Evolutionary conservation across 1,284 basidiomycete species (phyloP), one percentile per base, ranked within the genome.

Genomic region (Xerocomus cyaneibrunnescens): DNA sequence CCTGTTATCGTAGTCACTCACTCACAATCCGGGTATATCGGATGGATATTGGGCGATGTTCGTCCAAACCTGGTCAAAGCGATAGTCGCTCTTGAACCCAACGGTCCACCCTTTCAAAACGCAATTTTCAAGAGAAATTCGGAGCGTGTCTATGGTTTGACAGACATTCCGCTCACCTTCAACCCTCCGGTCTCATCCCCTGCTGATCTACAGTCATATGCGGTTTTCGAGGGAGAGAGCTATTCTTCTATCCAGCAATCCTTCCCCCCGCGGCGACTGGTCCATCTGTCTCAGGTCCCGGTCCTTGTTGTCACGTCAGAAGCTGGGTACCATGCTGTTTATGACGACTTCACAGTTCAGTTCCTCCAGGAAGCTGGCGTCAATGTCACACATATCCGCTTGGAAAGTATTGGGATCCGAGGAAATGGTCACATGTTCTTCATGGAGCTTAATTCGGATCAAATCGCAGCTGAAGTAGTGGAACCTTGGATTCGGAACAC

Each of bases 341-440:
- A 79, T 58, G 78, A 80, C 48, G 61, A 62, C 7, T 76, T 73
- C 52, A 76, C 70, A 3, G 75, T 72, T 5, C 63, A 70, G 17
- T 80, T 71, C 60, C 62, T 80, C 42, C 58, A 48, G 19, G 69
- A 74, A 39, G 78, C 74, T 0, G 77, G 76, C 0, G 77, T 79
- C 12, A 55, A 62, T 8, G 75, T 78, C 2, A 64, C 74, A 7
- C 73, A 77, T 56, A 55, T 76, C 34, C 60, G 60, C 10, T 54
- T 80, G 31, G 64, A 59, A n/a, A 65, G 69, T 38, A 57, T 74
- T 4, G 78, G 78, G 7, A 77, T 80, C 35, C 69, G 67, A 50
- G 78, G 59, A 43, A 68, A 68, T 56, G 78, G 72, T 1, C 78
- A 80, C 58, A 74, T 80, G 74, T 73, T 80, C 61, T 79, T 79